Conservation (phyloP, 805 yeast genomes). For the Kregervanrija pseudodelftensis region DNA sequence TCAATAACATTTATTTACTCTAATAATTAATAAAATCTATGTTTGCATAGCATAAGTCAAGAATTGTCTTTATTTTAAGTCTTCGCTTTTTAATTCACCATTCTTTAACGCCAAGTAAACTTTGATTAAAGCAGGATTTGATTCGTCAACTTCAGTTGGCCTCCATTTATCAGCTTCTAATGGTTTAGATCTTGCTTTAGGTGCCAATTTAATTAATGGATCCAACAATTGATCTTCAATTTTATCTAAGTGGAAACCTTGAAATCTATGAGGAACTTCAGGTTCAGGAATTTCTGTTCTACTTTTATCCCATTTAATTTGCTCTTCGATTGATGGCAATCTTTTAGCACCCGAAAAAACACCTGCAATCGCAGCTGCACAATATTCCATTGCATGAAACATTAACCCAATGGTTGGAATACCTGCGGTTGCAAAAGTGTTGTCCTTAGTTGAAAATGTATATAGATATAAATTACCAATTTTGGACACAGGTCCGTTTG, state of each 20-base stretch:
- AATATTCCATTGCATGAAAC: constrained; percentile 43
- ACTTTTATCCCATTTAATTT: constrained; percentile 24
- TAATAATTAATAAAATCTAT: no score
- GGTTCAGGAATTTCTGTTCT: constrained; percentile 10
- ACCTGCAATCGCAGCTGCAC: constrained; percentile 53
- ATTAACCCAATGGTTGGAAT: constrained; percentile 35
- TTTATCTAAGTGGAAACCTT: constrained; percentile 9
- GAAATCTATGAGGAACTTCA: constrained; percentile 12
- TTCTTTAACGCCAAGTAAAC: constrained; percentile 7
- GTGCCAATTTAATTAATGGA: constrained; percentile 12
- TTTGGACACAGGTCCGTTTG: constrained; percentile 8
- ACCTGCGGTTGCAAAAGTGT: constrained; percentile 36
- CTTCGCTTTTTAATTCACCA: constrained; percentile 5
- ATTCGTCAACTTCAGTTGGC: constrained; percentile 9
- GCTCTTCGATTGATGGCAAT: constrained; percentile 36
- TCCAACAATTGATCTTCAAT: constrained; percentile 10
- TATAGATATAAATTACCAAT: constrained; percentile 22
- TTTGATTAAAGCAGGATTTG: constrained; percentile 7
- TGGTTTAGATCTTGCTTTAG: constrained; percentile 12
- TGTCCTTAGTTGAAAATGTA: constrained; percentile 36
- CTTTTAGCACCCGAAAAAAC: constrained; percentile 38
- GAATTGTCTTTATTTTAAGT: neutral
- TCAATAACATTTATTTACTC: no score
- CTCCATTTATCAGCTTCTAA: constrained; percentile 4
- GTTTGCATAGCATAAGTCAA: no score